These are phyloP conservation scores for Pleurotus tuber-regium DNA, from an alignment of 768 basidiomycete genomes.

Conservation along the genomic window DNA sequence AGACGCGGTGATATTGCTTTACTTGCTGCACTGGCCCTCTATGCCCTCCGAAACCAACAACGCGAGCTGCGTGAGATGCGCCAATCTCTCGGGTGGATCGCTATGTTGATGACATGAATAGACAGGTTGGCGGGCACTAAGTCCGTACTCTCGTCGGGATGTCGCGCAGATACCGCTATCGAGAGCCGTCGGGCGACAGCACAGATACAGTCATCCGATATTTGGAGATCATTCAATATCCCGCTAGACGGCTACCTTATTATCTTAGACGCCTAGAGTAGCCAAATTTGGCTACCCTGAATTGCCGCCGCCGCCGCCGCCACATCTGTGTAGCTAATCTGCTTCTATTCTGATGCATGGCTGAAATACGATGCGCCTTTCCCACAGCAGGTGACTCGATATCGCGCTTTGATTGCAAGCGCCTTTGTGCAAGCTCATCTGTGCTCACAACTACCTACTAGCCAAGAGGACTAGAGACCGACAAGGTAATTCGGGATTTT, in stretches of 20 bases:
- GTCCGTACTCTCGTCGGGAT: slow-evolving; percentile 2
- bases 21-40: no score
- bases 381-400: background rate
- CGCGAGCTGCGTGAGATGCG: background rate
- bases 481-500: no score
- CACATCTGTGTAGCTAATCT: slow-evolving; percentile 7
- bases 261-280: background rate
- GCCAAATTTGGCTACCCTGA: slow-evolving; percentile 2
- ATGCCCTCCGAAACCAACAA: no score
- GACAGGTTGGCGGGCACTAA: slow-evolving; percentile 7
- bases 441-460: no score
- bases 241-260: background rate
- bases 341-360: background rate
- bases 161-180: no score
- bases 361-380: background rate
- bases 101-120: no score
- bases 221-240: background rate
- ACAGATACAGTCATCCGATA: no score
- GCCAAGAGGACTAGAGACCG: no score
- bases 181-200: no score
- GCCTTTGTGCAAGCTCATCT: no score
- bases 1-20: no score
- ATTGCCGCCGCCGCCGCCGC: slow-evolving; percentile 7
- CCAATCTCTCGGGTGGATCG: background rate
- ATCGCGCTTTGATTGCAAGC: no score